Evolutionary conservation across 257 asterid species (phyloP).

Genomic region (Solanum rostratum): DNA sequence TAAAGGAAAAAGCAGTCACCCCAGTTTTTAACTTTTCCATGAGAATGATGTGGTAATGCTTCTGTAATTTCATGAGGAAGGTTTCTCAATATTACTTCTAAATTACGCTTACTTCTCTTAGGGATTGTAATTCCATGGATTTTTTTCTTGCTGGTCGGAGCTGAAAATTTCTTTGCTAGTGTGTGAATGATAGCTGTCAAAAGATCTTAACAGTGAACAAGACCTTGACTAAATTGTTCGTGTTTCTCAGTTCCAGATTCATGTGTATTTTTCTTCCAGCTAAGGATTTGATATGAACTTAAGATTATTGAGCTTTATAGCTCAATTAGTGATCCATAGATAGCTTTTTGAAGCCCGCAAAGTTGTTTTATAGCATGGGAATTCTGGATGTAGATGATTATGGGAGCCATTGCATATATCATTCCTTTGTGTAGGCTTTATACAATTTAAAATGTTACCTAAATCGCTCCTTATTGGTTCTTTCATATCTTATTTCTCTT

Average conservation of each 20-base stretch:
- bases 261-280: neutral
- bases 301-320: neutral
- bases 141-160: neutral
- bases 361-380: neutral
- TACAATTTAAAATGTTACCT: neutral
- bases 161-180: neutral
- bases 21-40: neutral
- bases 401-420: neutral
- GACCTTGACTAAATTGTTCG: neutral
- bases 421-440: neutral
- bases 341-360: neutral
- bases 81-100: neutral
- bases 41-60: neutral
- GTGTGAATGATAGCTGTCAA: neutral
- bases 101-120: neutral
- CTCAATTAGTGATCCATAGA: neutral
- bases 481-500: neutral
- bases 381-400: neutral
- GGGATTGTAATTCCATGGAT: neutral
- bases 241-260: neutral
- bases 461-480: neutral
- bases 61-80: neutral
- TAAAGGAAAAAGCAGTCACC: neutral
- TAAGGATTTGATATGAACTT: neutral
- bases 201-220: neutral